Percentiles rank a stretch among this genome's conserved stretches.
Evolutionary conservation across 2,329 filamentous ascomycete species (phyloP).

Genomic region (Metarhizium sp.): DNA sequence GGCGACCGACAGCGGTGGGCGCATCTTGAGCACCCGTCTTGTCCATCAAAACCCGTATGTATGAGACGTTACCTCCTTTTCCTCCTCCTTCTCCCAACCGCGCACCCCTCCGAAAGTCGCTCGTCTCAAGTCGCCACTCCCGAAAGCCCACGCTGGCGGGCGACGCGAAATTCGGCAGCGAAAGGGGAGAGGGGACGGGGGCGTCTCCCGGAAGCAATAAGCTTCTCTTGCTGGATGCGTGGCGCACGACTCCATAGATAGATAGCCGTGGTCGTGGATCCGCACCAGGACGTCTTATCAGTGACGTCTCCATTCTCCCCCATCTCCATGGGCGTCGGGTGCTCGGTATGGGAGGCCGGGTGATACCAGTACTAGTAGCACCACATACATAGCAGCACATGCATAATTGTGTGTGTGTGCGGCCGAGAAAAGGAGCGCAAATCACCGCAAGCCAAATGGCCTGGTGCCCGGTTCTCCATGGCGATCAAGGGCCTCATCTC

Average conservation of each 20-base stretch:
- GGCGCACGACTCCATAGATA: constrained; percentile 1
- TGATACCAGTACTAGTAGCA: too few relatives aligned
- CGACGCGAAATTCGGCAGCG: neutral
- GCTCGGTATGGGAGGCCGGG: too few relatives aligned
- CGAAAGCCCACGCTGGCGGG: neutral
- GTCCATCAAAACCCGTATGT: neutral
- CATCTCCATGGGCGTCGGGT: too few relatives aligned
- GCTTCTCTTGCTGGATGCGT: neutral
- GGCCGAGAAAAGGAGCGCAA: neutral
- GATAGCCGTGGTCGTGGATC: neutral
- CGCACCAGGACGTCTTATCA: neutral
- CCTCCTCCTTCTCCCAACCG: too few relatives aligned
- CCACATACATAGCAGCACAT: too few relatives aligned
- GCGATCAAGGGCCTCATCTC: neutral
- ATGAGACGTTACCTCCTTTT: neutral
- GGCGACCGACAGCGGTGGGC: neutral
- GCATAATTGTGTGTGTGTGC: neutral
- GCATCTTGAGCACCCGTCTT: neutral
- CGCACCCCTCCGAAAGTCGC: neutral
- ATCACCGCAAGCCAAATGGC: neutral
- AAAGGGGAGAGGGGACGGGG: neutral
- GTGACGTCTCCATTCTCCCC: neutral
- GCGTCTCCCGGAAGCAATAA: neutral
- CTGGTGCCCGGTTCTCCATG: neutral
- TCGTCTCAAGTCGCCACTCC: neutral